Conservation (phyloP, 2,329 filamentous ascomycete species). For the Dactylellina drechsleri region DNA sequence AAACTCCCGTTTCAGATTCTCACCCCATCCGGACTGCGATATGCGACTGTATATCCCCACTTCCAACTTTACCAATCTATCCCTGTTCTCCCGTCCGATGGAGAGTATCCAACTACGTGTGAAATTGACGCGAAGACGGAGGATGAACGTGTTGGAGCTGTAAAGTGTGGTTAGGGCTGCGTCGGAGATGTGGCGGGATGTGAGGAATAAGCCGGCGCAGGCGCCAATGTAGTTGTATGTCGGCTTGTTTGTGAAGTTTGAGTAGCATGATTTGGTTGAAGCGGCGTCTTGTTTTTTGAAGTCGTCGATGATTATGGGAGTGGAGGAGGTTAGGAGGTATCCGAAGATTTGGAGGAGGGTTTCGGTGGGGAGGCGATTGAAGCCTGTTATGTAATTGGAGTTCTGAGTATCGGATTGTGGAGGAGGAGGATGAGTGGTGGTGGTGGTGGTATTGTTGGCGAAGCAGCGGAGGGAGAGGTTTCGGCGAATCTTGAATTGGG, state of each 20-base stretch:
- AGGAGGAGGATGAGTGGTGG: neutral
- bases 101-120: conserved; percentile 24
- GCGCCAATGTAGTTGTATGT: conserved; percentile 40
- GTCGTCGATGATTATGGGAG: conserved; percentile 30
- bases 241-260: conserved; percentile 15
- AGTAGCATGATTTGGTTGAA: conserved; percentile 9
- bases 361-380: conserved; percentile 33
- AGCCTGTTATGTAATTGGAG: neutral
- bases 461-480: conserved; percentile 33
- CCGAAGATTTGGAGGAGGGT: conserved; percentile 33
- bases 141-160: conserved; percentile 19
- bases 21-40: conserved; percentile 20
- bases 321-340: conserved; percentile 26
- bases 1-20: conserved; percentile 36
- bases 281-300: conserved; percentile 38
- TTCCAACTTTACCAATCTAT: conserved; percentile 8
- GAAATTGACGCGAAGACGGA: conserved; percentile 32
- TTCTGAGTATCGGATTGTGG: neutral
- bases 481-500: conserved; percentile 24
- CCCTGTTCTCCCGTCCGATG: conserved; percentile 20
- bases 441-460: neutral
- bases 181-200: conserved; percentile 22
- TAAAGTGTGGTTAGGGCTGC: conserved; percentile 28
- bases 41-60: conserved; percentile 23
- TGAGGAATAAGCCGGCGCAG: conserved; percentile 18